A percentile compares a stretch with the other conserved stretches of the same genome.
phyloP scores from a whole-genome alignment of 257 asterid genomes.

The Nicotiana undulata region DNA sequence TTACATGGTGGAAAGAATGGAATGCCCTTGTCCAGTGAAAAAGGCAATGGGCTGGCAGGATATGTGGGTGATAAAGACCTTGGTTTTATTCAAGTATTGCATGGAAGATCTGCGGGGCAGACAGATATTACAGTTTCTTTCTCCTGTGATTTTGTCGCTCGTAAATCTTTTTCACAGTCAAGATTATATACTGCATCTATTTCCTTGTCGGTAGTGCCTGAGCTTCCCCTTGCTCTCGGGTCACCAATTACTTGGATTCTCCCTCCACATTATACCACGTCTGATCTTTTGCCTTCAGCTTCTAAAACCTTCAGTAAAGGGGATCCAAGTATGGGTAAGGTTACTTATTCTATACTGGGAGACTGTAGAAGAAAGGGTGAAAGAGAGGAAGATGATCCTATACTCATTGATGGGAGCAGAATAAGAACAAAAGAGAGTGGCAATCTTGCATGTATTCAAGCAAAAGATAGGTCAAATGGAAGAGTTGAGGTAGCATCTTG shows the following conservation, averaged over 20 bases:
- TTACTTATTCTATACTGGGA: conserved; percentile 64
- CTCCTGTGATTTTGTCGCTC: conserved; percentile 49
- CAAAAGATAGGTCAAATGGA: conserved; percentile 64
- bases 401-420: conserved; percentile 57
- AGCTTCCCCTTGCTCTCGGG: conserved; percentile 85
- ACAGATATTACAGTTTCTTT: conserved; percentile 60
- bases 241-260: conserved; percentile 73
- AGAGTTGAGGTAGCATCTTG: conserved; percentile 84
- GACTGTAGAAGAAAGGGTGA: conserved; percentile 31
- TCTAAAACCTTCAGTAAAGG: conserved; percentile 37
- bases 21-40: conserved; percentile 10
- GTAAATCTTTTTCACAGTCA: conserved; percentile 36
- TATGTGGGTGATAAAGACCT: conserved; percentile 32
- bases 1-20: conserved; percentile 15
- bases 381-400: conserved; percentile 33
- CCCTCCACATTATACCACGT: conserved; percentile 70
- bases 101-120: conserved; percentile 71
- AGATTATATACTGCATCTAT: conserved; percentile 52
- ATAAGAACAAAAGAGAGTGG: conserved; percentile 51
- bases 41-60: conserved; percentile 24
- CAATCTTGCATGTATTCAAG: conserved; percentile 70
- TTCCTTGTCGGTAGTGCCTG: conserved; percentile 57
- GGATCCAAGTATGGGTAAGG: conserved; percentile 36
- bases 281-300: conserved; percentile 61
- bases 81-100: conserved; percentile 54